phyloP scores from a whole-genome alignment of 768 basidiomycete species.

The Fibroporia radiculosa region DNA sequence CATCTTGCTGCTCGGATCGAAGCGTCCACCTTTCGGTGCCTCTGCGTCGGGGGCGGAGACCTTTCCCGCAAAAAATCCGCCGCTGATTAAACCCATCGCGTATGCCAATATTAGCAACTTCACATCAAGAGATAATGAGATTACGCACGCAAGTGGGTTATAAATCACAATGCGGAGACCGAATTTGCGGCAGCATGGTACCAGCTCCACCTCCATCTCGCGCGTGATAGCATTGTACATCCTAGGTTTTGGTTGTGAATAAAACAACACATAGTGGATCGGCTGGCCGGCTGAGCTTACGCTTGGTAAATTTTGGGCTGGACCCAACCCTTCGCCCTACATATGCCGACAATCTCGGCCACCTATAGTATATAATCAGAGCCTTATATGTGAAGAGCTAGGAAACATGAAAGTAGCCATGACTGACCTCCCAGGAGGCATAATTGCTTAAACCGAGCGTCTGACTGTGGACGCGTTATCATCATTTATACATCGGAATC shows the following conservation, averaged over 20 bases:
- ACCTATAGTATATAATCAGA: constrained; percentile 27
- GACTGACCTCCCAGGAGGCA: constrained; percentile 42
- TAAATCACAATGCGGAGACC: constrained; percentile 50
- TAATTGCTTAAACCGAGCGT: constrained; percentile 61
- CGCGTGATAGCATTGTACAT: constrained; percentile 44
- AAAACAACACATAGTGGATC: too few species aligned
- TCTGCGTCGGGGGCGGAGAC: constrained; percentile 28
- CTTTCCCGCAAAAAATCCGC: constrained; percentile 53
- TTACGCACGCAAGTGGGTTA: constrained; percentile 42
- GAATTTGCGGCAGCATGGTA: constrained; percentile 51
- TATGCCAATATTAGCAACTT: too few species aligned
- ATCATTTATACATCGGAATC: too few species aligned
- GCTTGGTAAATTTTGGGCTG: constrained; percentile 51
- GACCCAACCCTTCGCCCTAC: constrained; percentile 45
- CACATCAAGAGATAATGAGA: not conserved
- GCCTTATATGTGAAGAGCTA: not conserved
- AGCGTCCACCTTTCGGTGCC: constrained; percentile 32
- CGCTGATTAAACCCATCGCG: constrained; percentile 27
- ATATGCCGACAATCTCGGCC: constrained; percentile 51
- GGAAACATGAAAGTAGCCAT: not conserved
- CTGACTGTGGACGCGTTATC: constrained; percentile 36
- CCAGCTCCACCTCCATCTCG: constrained; percentile 39
- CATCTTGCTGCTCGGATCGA: constrained; percentile 28
- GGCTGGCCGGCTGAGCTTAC: constrained; percentile 25
- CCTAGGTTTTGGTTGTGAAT: constrained; percentile 12